phyloP scores from a whole-genome alignment of 495 filamentous ascomycete species.

The Filosporella fistucella region DNA sequence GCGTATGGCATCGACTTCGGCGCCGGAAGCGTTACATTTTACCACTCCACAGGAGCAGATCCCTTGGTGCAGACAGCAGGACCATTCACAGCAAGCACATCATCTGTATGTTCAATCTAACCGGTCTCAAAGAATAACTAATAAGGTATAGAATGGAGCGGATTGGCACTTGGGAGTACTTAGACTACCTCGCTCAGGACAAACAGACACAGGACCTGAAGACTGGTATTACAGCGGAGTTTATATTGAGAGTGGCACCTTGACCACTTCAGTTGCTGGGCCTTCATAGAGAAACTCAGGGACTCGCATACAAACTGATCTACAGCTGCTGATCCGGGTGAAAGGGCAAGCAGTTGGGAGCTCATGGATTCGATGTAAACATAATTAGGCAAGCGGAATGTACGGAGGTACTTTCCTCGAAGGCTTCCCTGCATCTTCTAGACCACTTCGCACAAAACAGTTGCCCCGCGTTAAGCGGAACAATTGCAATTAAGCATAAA shows the following conservation, averaged over 20 bases:
- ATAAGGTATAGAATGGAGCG: constrained; percentile 51
- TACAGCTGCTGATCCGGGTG: no score
- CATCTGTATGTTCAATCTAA: constrained; percentile 10
- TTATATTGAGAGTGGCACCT: constrained; percentile 58
- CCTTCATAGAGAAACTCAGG: no score
- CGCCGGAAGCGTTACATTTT: constrained; percentile 59
- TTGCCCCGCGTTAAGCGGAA: no score
- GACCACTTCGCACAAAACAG: no score
- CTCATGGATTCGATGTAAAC: no score
- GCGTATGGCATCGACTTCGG: constrained; percentile 55
- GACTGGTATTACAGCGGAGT: constrained; percentile 74
- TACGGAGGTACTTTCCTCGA: no score
- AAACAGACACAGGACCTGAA: constrained; percentile 42
- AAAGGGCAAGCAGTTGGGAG: no score
- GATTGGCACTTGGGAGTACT: constrained; percentile 74
- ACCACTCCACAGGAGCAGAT: constrained; percentile 57
- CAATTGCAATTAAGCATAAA: no score
- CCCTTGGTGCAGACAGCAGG: constrained; percentile 50
- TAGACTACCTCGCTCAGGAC: constrained; percentile 53
- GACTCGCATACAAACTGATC: no score
- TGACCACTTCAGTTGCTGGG: constrained; percentile 54
- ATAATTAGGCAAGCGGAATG: no score
- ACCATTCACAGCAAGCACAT: constrained; percentile 51
- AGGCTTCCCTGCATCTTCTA: no score
- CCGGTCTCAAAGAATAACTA: background rate